A percentile compares a stretch with the other conserved stretches of the same genome.
phyloP scores from a whole-genome alignment of 2,329 filamentous ascomycete genomes.

The Diplodia corticola region DNA sequence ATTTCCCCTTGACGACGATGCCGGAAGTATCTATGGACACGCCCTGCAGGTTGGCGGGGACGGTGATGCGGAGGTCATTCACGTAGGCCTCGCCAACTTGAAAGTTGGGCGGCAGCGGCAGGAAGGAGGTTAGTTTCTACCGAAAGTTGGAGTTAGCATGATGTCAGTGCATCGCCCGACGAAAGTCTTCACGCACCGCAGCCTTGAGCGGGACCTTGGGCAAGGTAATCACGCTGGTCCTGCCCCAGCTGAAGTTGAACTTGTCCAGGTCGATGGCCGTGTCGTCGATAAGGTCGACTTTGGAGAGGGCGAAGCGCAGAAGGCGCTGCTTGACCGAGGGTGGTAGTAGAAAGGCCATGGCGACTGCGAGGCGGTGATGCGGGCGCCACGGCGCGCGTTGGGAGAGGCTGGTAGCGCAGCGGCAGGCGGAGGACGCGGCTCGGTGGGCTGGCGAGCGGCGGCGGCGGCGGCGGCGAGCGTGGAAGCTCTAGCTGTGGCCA shows the following conservation, averaged over 20 bases:
- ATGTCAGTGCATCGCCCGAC: not conserved
- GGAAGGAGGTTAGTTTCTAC: slow-evolving; percentile 76
- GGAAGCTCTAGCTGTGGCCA: slow-evolving; percentile 6
- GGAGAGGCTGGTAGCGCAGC: slow-evolving; percentile 5
- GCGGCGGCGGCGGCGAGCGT: slow-evolving; percentile 13
- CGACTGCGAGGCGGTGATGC: slow-evolving; percentile 21
- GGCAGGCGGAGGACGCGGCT: slow-evolving; percentile 34
- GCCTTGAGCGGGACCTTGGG: slow-evolving; percentile 80
- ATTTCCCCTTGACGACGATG: slow-evolving; percentile 63
- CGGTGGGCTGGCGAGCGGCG: slow-evolving; percentile 24
- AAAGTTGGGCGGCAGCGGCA: slow-evolving; percentile 74
- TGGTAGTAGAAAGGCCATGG: slow-evolving; percentile 70
- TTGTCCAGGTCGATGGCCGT: slow-evolving; percentile 82
- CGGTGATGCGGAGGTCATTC: slow-evolving; percentile 72
- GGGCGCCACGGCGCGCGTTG: slow-evolving; percentile 23
- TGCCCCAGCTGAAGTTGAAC: slow-evolving; percentile 81
- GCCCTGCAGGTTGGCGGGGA: slow-evolving; percentile 85
- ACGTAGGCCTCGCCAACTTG: slow-evolving; percentile 73
- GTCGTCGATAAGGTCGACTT: slow-evolving; percentile 83
- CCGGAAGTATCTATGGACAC: slow-evolving; percentile 82
- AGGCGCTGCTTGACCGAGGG: slow-evolving; percentile 83
- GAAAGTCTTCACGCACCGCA: slow-evolving; percentile 56
- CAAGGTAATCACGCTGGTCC: slow-evolving; percentile 80
- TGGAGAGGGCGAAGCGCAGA: slow-evolving; percentile 79
- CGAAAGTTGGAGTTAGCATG: slow-evolving; percentile 26